Evolutionary conservation across 176 grass and related monocot genomes (phyloP).

Genomic region (Cenchrus fungigraminus): DNA sequence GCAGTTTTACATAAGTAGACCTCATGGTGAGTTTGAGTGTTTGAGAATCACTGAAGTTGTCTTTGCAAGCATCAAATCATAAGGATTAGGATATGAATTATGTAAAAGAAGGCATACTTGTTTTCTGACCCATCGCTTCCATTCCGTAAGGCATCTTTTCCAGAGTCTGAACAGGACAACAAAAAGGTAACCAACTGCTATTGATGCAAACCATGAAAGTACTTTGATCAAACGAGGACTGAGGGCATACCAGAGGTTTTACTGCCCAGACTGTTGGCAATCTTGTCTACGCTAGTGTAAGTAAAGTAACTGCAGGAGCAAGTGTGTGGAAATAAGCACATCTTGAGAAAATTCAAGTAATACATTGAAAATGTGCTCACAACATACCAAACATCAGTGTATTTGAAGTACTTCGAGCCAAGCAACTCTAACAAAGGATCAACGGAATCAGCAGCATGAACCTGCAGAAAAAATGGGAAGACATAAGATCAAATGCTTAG

Average conservation of each 20-base stretch:
- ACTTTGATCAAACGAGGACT: background rate
- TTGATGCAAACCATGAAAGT: conserved; percentile 12
- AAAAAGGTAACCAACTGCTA: conserved; percentile 23
- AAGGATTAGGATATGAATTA: background rate
- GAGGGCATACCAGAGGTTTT: conserved; percentile 49
- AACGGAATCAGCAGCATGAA: conserved; percentile 52
- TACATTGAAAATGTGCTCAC: background rate
- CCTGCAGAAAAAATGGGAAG: conserved; percentile 47
- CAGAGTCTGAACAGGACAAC: conserved; percentile 47
- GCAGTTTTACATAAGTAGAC: background rate
- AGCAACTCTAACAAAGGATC: conserved; percentile 75
- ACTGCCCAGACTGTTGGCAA: conserved; percentile 57
- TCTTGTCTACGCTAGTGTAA: conserved; percentile 87
- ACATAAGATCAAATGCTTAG: background rate
- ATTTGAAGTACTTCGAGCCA: conserved; percentile 72
- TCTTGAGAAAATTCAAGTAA: conserved; percentile 16
- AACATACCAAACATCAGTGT: conserved; percentile 84
- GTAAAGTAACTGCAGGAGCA: conserved; percentile 75
- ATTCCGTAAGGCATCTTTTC: conserved; percentile 36
- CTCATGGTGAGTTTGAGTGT: background rate
- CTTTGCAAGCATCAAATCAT: background rate
- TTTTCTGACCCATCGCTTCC: conserved; percentile 42
- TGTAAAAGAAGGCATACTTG: conserved; percentile 45
- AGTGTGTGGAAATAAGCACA: conserved; percentile 16
- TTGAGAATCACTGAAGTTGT: background rate